A percentile compares a stretch with the other conserved stretches of the same genome.
These are phyloP conservation scores for Pachysandra terminalis DNA, from an alignment of 164 flowering plant genomes.

Conservation along the genomic window DNA sequence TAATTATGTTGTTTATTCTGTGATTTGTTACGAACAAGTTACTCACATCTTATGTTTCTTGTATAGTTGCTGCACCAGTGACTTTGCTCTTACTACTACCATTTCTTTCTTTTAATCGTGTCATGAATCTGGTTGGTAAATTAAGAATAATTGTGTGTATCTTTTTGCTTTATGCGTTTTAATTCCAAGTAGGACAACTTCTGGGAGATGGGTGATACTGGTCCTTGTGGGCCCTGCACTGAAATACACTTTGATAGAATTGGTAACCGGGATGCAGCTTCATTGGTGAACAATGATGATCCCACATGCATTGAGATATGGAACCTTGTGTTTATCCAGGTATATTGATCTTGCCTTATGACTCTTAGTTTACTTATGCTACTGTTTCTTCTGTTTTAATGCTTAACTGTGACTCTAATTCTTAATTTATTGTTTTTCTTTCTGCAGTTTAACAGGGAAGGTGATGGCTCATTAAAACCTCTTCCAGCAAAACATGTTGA, in stretches of 20 bases:
- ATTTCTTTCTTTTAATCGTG: not conserved
- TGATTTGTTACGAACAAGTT: too few species aligned
- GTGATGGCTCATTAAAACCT: conserved; percentile 83
- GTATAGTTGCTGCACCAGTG: not conserved
- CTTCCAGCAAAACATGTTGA: conserved; percentile 98
- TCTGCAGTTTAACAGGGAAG: conserved; percentile 85
- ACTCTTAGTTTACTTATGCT: not conserved
- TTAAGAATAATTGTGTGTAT: not conserved
- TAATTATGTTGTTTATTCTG: too few species aligned
- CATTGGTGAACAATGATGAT: conserved; percentile 89
- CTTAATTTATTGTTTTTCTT: conserved; percentile 6
- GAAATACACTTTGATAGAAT: conserved; percentile 95
- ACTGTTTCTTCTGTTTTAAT: not conserved
- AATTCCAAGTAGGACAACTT: conserved; percentile 69
- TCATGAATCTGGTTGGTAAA: not conserved
- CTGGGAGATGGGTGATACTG: conserved; percentile 99
- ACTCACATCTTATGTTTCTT: not conserved
- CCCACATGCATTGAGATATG: conserved; percentile 99
- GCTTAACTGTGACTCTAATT: not conserved
- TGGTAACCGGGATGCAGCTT: conserved; percentile 80
- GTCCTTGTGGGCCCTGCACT: conserved; percentile 98
- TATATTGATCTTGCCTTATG: conserved; percentile 13
- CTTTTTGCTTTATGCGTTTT: not conserved
- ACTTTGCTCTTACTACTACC: not conserved
- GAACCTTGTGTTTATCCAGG: conserved; percentile 99